Evolutionary conservation across 2,329 filamentous ascomycete species (phyloP).

Genomic region (Aspergillus sp.): DNA sequence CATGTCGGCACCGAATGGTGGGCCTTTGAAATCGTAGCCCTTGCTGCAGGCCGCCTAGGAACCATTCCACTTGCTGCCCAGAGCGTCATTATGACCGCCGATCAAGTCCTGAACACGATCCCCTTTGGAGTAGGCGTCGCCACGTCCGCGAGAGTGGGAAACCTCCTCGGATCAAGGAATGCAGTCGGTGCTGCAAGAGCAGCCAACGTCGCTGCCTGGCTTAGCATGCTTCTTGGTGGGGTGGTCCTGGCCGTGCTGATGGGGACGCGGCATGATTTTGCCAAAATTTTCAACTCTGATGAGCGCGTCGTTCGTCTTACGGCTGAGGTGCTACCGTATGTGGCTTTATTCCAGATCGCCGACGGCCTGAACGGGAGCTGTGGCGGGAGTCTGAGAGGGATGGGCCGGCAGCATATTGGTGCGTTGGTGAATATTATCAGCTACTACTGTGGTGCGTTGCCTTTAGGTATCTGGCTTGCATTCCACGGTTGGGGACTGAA

Average conservation of each 20-base stretch:
- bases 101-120: slow-evolving; percentile 81
- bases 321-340: slow-evolving; percentile 78
- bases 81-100: slow-evolving; percentile 85
- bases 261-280: slow-evolving; percentile 70
- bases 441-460: slow-evolving; percentile 80
- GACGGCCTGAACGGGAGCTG: slow-evolving; percentile 85
- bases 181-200: slow-evolving; percentile 66
- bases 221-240: slow-evolving; percentile 69
- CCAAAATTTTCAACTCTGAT: slow-evolving; percentile 79
- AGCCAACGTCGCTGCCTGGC: slow-evolving; percentile 71
- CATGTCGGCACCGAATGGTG: slow-evolving; percentile 93
- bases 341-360: slow-evolving; percentile 86
- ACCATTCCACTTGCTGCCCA: slow-evolving; percentile 79
- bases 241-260: slow-evolving; percentile 69
- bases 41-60: slow-evolving; percentile 77
- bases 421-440: slow-evolving; percentile 77
- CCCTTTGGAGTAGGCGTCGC: slow-evolving; percentile 86
- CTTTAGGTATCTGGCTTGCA: slow-evolving; percentile 78
- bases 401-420: slow-evolving; percentile 84
- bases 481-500: slow-evolving; percentile 81
- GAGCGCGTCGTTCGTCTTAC: slow-evolving; percentile 69
- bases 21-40: slow-evolving; percentile 88
- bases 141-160: slow-evolving; percentile 74
- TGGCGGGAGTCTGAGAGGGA: slow-evolving; percentile 75
- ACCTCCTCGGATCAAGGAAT: slow-evolving; percentile 70